Evolutionary conservation across 345 rosid genomes (phyloP), one percentile per base, ranked within the genome.

Genomic region (Populus pruinosa): DNA sequence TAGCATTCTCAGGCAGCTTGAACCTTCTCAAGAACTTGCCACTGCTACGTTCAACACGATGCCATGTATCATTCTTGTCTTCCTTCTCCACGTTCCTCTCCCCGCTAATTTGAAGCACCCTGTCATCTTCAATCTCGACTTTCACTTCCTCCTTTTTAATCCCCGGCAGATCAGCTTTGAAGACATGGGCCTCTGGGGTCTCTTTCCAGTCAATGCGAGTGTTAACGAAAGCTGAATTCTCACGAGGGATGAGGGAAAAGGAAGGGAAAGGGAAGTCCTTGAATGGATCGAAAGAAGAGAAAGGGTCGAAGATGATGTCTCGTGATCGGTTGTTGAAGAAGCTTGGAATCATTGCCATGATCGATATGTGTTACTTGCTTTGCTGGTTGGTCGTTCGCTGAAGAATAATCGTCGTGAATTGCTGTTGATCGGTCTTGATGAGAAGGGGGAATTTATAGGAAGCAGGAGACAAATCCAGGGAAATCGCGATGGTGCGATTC

Each of bases 181-280:
- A 56, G 63, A 56, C 63, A 56, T 56, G 63, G 63, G 63, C 63
- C 8, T 56, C 63, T n/a, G 63, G 63, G 63, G 63, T 56, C 63
- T 56, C 63, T n/a, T 56, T 56, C 63, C 63, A 56, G 10, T 56
- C 63, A 10, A 56, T 3, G 63, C 63, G 63, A n/a, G 63, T n/a
- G 29, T 8, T 56, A 10, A n/a, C 27, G 23, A 56, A 56, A n/a
- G 29, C 29, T 56, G 63, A n/a, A 8, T 56, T n/a, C 27, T 56
- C 63, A 9, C 62, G 62, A 8, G 62, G 27, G 62, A 56, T n/a
- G 62, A 56, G 62, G 62, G 62, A 56, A n/a, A 27, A 56, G 8
- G 62, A 8, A 8, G 62, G 62, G 62, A 56, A n/a, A 56, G 63
- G 6, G 29, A 55, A 55, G 9, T 56, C 29, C 27, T n/a, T 56